Conservation (phyloP, 805 yeast genomes). For the Hanseniaspora singularis region DNA sequence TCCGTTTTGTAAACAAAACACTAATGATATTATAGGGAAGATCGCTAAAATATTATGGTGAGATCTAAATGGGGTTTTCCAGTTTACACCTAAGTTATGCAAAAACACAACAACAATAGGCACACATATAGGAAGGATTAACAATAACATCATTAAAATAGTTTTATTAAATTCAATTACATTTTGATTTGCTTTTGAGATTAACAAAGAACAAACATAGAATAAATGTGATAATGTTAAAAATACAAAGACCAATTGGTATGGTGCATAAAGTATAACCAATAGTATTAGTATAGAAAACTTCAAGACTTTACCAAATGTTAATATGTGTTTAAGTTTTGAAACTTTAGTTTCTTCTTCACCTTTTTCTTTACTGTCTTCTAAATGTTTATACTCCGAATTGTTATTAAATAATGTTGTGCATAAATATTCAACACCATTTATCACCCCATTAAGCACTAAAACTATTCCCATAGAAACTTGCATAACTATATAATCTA, state of each 20-base stretch:
- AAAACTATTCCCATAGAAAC: slow-evolving; percentile 1
- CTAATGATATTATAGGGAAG: slow-evolving; percentile 53
- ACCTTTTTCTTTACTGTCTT: neutral
- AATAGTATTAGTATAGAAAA: slow-evolving; percentile 32
- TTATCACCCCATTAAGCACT: neutral
- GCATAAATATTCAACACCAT: neutral
- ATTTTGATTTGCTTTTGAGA: slow-evolving; percentile 20
- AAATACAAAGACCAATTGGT: slow-evolving; percentile 62
- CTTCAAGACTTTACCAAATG: slow-evolving; percentile 25
- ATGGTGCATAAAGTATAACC: slow-evolving; percentile 60
- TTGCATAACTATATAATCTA: slow-evolving; percentile 8
- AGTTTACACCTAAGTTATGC: slow-evolving; percentile 61
- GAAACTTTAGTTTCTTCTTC: neutral
- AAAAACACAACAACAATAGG: slow-evolving; percentile 73
- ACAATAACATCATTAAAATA: slow-evolving; percentile 52
- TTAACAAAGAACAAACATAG: neutral
- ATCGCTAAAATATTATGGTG: slow-evolving; percentile 76
- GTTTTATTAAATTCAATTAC: slow-evolving; percentile 51
- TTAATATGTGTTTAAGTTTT: slow-evolving; percentile 17
- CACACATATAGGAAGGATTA: slow-evolving; percentile 66
- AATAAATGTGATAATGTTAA: slow-evolving; percentile 42
- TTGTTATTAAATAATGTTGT: neutral
- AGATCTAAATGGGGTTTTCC: slow-evolving; percentile 77
- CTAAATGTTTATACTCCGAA: neutral
- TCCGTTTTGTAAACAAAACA: slow-evolving; percentile 20